Evolutionary conservation across 73 alveolate genomes (phyloP).

Genomic region (Durusdinium trenchii): DNA sequence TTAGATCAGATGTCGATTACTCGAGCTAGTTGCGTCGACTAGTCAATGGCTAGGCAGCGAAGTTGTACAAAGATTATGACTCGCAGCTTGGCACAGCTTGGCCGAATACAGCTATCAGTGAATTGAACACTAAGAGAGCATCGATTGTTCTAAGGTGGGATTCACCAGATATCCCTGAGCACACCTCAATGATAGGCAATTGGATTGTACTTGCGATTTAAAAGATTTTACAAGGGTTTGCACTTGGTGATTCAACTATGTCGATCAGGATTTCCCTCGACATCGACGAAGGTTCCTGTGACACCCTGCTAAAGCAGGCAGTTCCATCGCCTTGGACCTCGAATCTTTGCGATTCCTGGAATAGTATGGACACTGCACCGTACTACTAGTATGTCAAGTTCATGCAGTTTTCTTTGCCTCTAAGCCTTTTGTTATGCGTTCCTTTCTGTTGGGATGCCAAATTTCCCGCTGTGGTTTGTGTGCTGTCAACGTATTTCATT

Average conservation of each 20-base stretch:
- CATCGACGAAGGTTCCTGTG: conserved; percentile 61
- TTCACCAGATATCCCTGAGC: conserved; percentile 55
- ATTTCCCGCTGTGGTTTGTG: too few relatives aligned
- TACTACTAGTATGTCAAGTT: too few relatives aligned
- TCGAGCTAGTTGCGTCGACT: neutral
- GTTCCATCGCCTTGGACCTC: neutral
- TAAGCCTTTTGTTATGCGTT: too few relatives aligned
- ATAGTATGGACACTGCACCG: too few relatives aligned
- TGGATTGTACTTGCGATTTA: neutral
- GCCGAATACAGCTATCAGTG: neutral
- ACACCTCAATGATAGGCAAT: conserved; percentile 15
- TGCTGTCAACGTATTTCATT: too few relatives aligned
- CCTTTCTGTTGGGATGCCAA: too few relatives aligned
- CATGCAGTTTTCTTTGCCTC: too few relatives aligned
- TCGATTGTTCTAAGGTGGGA: conserved; percentile 27
- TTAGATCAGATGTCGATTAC: neutral
- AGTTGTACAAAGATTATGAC: neutral
- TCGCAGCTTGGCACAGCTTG: neutral
- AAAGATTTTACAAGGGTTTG: neutral
- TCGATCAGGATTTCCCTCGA: conserved; percentile 31
- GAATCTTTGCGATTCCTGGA: too few relatives aligned
- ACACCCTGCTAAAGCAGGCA: conserved; percentile 39
- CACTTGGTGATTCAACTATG: too few relatives aligned
- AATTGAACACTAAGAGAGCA: neutral
- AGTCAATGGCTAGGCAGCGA: conserved; percentile 14